A percentile compares a stretch with the other conserved stretches of the same genome.
Evolutionary conservation across 2,329 filamentous ascomycete genomes (phyloP).

Genomic region (Furcasterigmium sp.): DNA sequence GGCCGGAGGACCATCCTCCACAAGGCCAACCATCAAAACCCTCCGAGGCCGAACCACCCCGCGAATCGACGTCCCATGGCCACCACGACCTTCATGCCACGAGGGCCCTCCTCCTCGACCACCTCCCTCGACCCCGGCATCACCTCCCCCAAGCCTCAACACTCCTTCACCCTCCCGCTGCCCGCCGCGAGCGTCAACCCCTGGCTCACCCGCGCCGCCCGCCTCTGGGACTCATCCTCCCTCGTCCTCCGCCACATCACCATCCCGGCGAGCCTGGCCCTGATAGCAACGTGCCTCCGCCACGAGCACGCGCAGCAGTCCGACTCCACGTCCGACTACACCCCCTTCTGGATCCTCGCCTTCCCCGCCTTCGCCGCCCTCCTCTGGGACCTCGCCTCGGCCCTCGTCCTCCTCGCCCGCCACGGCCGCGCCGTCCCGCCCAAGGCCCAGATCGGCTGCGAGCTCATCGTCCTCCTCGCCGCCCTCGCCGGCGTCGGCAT

Average conservation of each 20-base stretch:
- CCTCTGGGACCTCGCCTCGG: constrained; percentile 19
- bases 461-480: constrained; percentile 42
- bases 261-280: constrained; percentile 8
- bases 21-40: too few relatives aligned
- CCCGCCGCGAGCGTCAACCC: too few relatives aligned
- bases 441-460: constrained; percentile 26
- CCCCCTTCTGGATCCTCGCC: background rate
- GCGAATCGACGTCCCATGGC: too few relatives aligned
- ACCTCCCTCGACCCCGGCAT: background rate
- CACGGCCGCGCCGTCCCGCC: constrained; percentile 17
- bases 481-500: constrained; percentile 14
- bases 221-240: constrained; percentile 16
- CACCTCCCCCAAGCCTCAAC: constrained; percentile 8
- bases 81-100: too few relatives aligned
- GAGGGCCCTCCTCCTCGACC: background rate
- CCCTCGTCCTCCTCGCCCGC: constrained; percentile 16
- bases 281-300: constrained; percentile 6
- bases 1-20: too few relatives aligned
- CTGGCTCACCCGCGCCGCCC: constrained; percentile 8
- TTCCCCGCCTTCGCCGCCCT: constrained; percentile 8
- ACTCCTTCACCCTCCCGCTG: background rate
- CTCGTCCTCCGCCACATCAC: constrained; percentile 14
- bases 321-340: background rate
- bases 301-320: background rate
- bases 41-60: too few relatives aligned